Conservation (phyloP, 202 grass and related monocot species). For the Hordeum pubiflorum region DNA sequence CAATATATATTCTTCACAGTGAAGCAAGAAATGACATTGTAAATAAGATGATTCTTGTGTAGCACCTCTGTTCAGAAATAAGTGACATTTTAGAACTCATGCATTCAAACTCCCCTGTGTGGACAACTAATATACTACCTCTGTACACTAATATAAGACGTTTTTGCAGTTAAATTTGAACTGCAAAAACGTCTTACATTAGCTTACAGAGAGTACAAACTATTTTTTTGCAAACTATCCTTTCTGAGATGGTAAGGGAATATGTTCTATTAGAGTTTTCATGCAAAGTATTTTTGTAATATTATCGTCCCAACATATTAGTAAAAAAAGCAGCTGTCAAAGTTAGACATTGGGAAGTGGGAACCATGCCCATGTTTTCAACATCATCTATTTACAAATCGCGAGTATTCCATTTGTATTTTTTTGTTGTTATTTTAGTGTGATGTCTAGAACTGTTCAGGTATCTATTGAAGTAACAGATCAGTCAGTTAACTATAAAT, state of each 20-base stretch:
- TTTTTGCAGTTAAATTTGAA: no score
- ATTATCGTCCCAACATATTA: not conserved
- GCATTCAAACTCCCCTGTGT: not conserved
- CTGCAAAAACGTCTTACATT: no score
- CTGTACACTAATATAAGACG: no score
- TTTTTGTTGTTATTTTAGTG: not conserved
- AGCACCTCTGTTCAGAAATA: not conserved
- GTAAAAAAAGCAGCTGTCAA: not conserved
- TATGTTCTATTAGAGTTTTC: not conserved
- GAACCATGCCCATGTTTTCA: not conserved
- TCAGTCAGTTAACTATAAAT: not conserved
- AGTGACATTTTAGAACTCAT: not conserved
- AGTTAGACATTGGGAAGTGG: not conserved
- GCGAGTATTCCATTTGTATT: not conserved
- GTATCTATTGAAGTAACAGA: not conserved
- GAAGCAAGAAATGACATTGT: not conserved
- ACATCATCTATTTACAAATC: not conserved
- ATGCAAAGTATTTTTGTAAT: not conserved
- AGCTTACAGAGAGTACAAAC: no score
- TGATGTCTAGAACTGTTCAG: not conserved
- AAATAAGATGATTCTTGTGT: not conserved
- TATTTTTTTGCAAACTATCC: no score
- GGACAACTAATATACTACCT: not conserved
- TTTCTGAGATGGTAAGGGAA: not conserved
- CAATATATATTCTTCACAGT: not conserved